Conservation (phyloP, 1,284 basidiomycete species). For the Paramarasmius palmivorus region DNA sequence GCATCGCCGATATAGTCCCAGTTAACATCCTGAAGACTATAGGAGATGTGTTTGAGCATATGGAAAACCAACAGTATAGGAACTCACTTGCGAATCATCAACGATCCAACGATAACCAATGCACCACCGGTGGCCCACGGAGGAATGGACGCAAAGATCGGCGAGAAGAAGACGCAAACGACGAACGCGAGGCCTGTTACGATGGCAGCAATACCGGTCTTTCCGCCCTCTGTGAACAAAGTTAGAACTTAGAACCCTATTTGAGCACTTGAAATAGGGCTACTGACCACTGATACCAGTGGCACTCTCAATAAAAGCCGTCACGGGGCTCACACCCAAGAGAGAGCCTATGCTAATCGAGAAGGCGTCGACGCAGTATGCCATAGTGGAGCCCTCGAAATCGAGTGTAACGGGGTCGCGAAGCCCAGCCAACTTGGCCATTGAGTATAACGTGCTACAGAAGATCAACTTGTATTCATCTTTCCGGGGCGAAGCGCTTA, state of each 20-base stretch:
- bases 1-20: slow-evolving; percentile 89
- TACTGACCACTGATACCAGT: slow-evolving; percentile 68
- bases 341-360: slow-evolving; percentile 82
- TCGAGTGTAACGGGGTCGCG: slow-evolving; percentile 84
- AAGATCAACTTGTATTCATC: slow-evolving; percentile 19
- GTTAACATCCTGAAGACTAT: slow-evolving; percentile 79
- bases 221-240: slow-evolving; percentile 74
- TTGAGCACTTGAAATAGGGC: neutral
- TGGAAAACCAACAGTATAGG: neutral
- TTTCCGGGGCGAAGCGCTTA: slow-evolving; percentile 16
- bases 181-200: slow-evolving; percentile 81
- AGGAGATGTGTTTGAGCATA: neutral
- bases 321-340: too few species aligned
- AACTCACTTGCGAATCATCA: slow-evolving; percentile 84
- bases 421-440: slow-evolving; percentile 91
- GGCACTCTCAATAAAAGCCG: slow-evolving; percentile 85
- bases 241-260: slow-evolving; percentile 19
- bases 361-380: slow-evolving; percentile 84
- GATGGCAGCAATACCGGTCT: slow-evolving; percentile 84
- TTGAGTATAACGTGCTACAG: slow-evolving; percentile 83
- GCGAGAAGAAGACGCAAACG: slow-evolving; percentile 86
- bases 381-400: slow-evolving; percentile 85
- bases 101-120: slow-evolving; percentile 82
- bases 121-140: slow-evolving; percentile 89
- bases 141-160: slow-evolving; percentile 87